Base-by-base conservation (phyloP, 2,329 filamentous ascomycete genomes). In the Xylariaceae sp. region DNA sequence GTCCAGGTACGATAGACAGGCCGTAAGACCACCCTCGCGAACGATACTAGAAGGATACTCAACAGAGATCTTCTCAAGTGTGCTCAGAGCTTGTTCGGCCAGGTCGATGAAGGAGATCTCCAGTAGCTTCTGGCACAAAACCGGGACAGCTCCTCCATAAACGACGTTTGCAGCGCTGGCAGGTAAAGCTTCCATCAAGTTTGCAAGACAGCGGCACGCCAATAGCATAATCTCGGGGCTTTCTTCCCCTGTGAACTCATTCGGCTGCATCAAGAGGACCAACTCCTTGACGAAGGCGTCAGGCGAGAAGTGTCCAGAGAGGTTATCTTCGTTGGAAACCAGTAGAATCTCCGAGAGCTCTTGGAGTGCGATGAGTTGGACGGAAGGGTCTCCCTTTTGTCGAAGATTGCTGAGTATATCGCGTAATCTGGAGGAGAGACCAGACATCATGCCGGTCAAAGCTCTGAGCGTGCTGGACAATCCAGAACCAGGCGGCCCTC, bases 31-130 rank as follows among this genome's bases (percentile, higher is more conserved):
- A 45, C 94, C 95, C 73, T 97, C 94, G 47, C 92, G 88, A 42
- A 99, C 94, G 62, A 99, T 99, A 50, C 90, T 91, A 4, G 89
- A 86, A 1, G 94, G 94, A 66, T 96, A 99, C 67, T 99, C 94
- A 51, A 93, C 84, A 0, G 94, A 99, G 45, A 99, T 97, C 73
- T 97, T 99, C 68, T 97, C 92, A 48, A 99, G 77, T 0, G 94
- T 99, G 74, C 91, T 99, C 45, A 99, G 75, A 52, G 94, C 91
- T 74, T 99, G 95, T 73, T 99, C 94, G 36, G 95, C 95, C 48
- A 99, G 78, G 70, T 99, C 94, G 68, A 99, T 99, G 69, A 93
- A 99, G 56, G 93, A 88, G 42, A 97, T 97, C 71, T 97, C 92
- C 55, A 97, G 78, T 31, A 99, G 78, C 72, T 97, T 99, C 66